Evolutionary conservation across 2,329 filamentous ascomycete species (phyloP).

Genomic region (Ascochyta rabiei): DNA sequence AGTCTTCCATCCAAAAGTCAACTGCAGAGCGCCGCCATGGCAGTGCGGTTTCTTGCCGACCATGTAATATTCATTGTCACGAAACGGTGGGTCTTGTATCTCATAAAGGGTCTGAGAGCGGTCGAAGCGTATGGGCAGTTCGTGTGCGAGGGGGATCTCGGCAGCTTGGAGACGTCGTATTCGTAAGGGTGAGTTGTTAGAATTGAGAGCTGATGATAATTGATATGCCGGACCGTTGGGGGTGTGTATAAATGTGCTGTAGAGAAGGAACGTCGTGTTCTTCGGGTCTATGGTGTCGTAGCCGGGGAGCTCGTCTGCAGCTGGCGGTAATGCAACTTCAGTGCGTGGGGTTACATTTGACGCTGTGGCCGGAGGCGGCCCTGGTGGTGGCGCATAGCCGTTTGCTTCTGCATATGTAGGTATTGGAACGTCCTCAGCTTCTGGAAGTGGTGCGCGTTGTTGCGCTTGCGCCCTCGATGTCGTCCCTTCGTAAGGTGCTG

Average conservation of each 20-base stretch:
- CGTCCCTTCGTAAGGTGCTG: constrained; percentile 11
- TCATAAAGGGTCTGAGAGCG: constrained; percentile 23
- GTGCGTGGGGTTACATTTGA: background rate
- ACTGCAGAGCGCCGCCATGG: constrained; percentile 18
- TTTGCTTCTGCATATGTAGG: constrained; percentile 17
- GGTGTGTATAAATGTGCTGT: constrained; percentile 29
- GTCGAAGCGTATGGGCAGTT: constrained; percentile 22
- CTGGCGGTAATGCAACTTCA: constrained; percentile 2
- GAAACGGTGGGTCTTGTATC: constrained; percentile 22
- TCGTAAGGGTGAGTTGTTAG: constrained; percentile 20
- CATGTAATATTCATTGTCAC: constrained; percentile 25
- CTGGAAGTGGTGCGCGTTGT: constrained; percentile 6
- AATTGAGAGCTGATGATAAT: constrained; percentile 22
- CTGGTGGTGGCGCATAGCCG: constrained; percentile 9
- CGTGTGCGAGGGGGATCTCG: constrained; percentile 18
- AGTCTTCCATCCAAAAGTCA: constrained; percentile 18
- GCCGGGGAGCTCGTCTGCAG: constrained; percentile 19
- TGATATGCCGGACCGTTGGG: constrained; percentile 25
- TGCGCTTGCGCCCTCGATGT: constrained; percentile 9
- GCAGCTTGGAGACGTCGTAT: constrained; percentile 25
- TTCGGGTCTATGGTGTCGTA: constrained; percentile 24
- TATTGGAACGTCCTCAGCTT: constrained; percentile 10
- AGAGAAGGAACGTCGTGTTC: constrained; percentile 24
- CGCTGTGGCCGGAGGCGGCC: constrained; percentile 3
- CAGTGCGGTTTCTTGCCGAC: constrained; percentile 21